Conservation (phyloP, 163 green algal genomes). For the Chloromonas sp. region DNA sequence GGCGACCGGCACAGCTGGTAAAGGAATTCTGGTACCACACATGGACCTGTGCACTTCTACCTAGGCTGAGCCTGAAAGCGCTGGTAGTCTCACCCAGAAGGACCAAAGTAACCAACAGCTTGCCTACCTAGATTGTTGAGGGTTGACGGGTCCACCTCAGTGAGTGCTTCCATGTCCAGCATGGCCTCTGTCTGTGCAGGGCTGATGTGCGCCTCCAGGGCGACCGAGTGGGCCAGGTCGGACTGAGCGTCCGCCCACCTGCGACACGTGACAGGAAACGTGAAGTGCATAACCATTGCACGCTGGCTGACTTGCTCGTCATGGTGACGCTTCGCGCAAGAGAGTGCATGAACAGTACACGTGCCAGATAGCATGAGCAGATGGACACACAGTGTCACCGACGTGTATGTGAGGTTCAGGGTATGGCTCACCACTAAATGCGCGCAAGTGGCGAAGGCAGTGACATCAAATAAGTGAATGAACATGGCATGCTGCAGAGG, state of each 20-base stretch:
- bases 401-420: too few relatives aligned
- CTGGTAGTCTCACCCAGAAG: neutral
- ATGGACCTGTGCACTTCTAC: neutral
- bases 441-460: too few relatives aligned
- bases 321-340: too few relatives aligned
- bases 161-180: slow-evolving; percentile 16
- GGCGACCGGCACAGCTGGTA: neutral
- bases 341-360: too few relatives aligned
- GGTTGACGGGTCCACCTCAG: neutral
- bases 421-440: too few relatives aligned
- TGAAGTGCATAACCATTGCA: too few relatives aligned
- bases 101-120: neutral
- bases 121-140: slow-evolving; percentile 42
- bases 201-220: slow-evolving; percentile 20
- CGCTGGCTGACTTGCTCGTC: too few relatives aligned
- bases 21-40: neutral
- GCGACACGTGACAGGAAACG: neutral
- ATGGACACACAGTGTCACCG: too few relatives aligned
- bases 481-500: too few relatives aligned
- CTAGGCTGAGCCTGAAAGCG: neutral
- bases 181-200: neutral
- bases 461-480: too few relatives aligned
- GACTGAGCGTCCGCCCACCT: neutral
- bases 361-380: too few relatives aligned
- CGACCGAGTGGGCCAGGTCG: slow-evolving; percentile 34